Evolutionary conservation across 768 basidiomycete genomes (phyloP).

Genomic region (Tulasnella sp.): DNA sequence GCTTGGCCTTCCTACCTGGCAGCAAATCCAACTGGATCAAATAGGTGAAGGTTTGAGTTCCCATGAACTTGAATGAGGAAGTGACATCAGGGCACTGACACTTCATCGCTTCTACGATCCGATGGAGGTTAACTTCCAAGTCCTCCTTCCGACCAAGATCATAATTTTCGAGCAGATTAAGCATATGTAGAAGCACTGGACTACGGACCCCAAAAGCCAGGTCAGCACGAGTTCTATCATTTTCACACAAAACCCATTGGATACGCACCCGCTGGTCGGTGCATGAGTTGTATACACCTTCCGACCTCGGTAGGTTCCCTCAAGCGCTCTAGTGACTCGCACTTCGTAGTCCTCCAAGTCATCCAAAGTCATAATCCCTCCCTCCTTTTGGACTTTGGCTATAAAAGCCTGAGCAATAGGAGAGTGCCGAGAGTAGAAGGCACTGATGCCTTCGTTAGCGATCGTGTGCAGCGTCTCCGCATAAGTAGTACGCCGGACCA

Average conservation of each 20-base stretch:
- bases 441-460: slow-evolving; percentile 64
- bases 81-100: slow-evolving; percentile 35
- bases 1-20: slow-evolving; percentile 40
- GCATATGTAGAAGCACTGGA: slow-evolving; percentile 78
- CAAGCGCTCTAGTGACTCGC: slow-evolving; percentile 58
- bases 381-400: slow-evolving; percentile 53
- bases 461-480: slow-evolving; percentile 66
- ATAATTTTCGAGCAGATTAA: slow-evolving; percentile 84
- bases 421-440: slow-evolving; percentile 61
- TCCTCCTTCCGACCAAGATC: slow-evolving; percentile 37
- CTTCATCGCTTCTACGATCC: slow-evolving; percentile 76
- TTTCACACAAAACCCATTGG: neutral
- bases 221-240: neutral
- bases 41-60: slow-evolving; percentile 4
- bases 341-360: slow-evolving; percentile 67
- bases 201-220: slow-evolving; percentile 39
- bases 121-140: slow-evolving; percentile 60
- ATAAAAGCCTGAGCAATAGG: slow-evolving; percentile 68
- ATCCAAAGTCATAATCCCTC: slow-evolving; percentile 66
- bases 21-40: slow-evolving; percentile 47
- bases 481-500: slow-evolving; percentile 59
- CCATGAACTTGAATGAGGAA: slow-evolving; percentile 9
- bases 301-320: slow-evolving; percentile 64
- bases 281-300: slow-evolving; percentile 78
- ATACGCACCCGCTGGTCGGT: slow-evolving; percentile 40